phyloP scores from a whole-genome alignment of 1,139 yeast genomes.

The Saccharomycopsis hybrid region DNA sequence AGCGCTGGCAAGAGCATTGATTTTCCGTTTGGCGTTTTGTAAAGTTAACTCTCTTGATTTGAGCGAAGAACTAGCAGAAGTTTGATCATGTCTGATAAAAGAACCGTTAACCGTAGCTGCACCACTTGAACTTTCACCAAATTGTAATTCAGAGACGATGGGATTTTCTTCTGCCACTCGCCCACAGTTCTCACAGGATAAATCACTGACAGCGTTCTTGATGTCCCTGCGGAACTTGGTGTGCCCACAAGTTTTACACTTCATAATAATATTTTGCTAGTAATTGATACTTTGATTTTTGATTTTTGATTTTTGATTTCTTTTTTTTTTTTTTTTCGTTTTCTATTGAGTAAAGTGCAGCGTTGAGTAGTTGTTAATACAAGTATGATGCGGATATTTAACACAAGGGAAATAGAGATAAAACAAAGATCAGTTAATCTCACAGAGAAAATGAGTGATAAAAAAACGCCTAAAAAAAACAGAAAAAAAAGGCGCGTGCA shows the following conservation, averaged over 20 bases:
- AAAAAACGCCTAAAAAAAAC: too few species aligned
- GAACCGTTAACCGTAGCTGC: slow-evolving; percentile 96
- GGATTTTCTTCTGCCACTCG: slow-evolving; percentile 86
- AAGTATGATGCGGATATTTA: too few species aligned
- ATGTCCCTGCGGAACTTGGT: slow-evolving; percentile 42
- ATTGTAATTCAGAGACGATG: slow-evolving; percentile 90
- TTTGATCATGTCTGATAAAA: slow-evolving; percentile 83
- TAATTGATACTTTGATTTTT: too few species aligned
- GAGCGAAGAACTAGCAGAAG: slow-evolving; percentile 53
- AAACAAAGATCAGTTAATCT: too few species aligned
- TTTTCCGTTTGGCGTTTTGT: slow-evolving; percentile 70
- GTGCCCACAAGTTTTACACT: slow-evolving; percentile 40
- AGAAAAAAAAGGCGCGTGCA: too few species aligned
- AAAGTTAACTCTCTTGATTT: slow-evolving; percentile 87
- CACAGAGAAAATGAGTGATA: too few species aligned
- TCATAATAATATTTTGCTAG: not conserved
- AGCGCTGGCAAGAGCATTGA: slow-evolving; percentile 73
- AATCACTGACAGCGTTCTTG: slow-evolving; percentile 62
- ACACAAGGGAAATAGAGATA: too few species aligned
- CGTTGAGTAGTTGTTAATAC: too few species aligned
- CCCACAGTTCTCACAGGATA: slow-evolving; percentile 80
- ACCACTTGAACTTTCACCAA: slow-evolving; percentile 87
- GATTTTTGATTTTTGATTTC: too few species aligned
- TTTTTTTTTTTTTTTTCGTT: too few species aligned
- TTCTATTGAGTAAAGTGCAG: too few species aligned